Evolutionary conservation across 2,329 filamentous ascomycete genomes (phyloP).

Genomic region (Karstenula rhodostoma): DNA sequence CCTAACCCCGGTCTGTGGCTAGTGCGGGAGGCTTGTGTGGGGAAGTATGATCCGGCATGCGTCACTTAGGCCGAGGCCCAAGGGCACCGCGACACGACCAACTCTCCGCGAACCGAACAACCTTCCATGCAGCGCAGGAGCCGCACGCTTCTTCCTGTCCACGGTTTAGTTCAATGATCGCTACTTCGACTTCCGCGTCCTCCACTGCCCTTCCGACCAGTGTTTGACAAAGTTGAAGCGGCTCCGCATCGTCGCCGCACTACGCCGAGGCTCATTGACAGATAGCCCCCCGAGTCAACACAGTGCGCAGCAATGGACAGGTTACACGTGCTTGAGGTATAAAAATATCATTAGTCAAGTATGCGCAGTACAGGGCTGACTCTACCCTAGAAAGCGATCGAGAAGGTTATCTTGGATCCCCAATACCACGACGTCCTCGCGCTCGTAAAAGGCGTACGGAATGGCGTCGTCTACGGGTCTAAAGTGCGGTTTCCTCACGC

Average conservation of each 20-base stretch:
- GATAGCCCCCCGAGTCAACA: conserved; percentile 14
- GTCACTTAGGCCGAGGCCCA: conserved; percentile 48
- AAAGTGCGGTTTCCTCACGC: conserved; percentile 99
- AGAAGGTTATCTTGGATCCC: conserved; percentile 81
- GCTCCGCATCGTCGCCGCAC: conserved; percentile 30
- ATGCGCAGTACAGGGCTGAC: not conserved
- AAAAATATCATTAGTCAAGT: not conserved
- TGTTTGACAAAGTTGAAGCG: conserved; percentile 1
- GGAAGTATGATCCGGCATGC: conserved; percentile 40
- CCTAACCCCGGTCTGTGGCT: conserved; percentile 26
- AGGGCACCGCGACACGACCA: conserved; percentile 20
- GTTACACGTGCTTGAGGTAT: conserved; percentile 45
- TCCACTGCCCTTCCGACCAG: not conserved
- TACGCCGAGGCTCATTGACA: conserved; percentile 35
- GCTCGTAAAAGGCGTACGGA: conserved; percentile 90
- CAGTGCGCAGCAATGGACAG: conserved; percentile 36
- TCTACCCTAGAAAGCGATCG: conserved; percentile 68
- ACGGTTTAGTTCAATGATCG: conserved; percentile 22
- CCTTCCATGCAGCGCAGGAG: conserved; percentile 26
- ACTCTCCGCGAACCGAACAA: not conserved
- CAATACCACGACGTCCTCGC: conserved; percentile 84
- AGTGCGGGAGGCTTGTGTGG: conserved; percentile 40
- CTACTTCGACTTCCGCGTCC: not conserved
- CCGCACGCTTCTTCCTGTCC: conserved; percentile 20
- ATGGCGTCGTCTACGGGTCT: conserved; percentile 94